Conservation (phyloP, 129 eudicot species). For the Flaveria bidentis region DNA sequence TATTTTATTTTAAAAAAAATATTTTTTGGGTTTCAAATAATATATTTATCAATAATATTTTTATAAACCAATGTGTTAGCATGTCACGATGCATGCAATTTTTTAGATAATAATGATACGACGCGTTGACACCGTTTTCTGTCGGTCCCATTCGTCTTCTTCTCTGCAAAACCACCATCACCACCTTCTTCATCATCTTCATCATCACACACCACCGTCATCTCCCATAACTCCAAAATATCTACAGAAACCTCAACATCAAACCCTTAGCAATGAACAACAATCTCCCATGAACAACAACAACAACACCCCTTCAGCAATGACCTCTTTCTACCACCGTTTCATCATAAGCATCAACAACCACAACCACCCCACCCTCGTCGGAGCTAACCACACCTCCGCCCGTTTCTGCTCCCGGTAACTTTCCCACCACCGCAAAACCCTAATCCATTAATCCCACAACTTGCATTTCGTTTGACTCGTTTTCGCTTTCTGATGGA, state of each 20-base stretch:
- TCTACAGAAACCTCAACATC: background rate
- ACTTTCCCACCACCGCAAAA: background rate
- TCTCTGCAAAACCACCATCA: slow-evolving; percentile 1
- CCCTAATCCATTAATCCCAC: background rate
- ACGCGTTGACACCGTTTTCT: slow-evolving; percentile 23
- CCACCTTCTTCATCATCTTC: background rate
- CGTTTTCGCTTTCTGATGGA: slow-evolving; percentile 40
- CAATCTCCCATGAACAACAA: background rate
- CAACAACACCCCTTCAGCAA: background rate
- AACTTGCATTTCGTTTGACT: background rate
- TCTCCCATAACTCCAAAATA: no score
- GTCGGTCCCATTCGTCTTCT: slow-evolving; percentile 19
- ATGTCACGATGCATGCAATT: no score
- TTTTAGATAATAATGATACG: background rate
- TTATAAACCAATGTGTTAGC: no score
- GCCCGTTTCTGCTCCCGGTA: slow-evolving; percentile 90
- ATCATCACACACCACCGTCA: background rate
- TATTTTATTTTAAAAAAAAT: no score
- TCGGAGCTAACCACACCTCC: slow-evolving; percentile 90
- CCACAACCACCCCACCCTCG: background rate
- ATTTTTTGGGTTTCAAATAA: no score
- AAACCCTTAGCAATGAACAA: background rate
- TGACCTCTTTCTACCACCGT: slow-evolving; percentile 24
- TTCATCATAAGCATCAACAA: slow-evolving; percentile 39
- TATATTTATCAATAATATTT: no score